Percentiles rank a stretch among this genome's conserved stretches.
Evolutionary conservation across 2,329 filamentous ascomycete genomes (phyloP).

Genomic region (Ustulina deusta): DNA sequence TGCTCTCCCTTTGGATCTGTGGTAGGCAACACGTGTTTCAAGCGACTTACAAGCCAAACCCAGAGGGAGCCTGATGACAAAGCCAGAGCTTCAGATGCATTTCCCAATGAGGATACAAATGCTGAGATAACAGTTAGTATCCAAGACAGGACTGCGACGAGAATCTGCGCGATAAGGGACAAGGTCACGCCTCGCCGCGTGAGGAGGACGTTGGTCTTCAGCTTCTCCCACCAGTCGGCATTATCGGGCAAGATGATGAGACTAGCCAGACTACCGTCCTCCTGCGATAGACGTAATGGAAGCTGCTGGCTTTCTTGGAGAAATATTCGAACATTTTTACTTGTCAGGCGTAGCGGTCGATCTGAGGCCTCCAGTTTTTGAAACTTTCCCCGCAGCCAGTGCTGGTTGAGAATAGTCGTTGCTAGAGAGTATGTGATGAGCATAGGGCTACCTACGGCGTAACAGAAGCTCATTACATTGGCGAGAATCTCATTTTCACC

Average conservation of each 20-base stretch:
- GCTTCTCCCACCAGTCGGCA: constrained; percentile 37
- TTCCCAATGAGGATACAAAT: constrained; percentile 35
- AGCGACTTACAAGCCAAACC: constrained; percentile 40
- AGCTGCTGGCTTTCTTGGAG: constrained; percentile 39
- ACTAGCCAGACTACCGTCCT: constrained; percentile 35
- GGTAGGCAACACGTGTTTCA: neutral
- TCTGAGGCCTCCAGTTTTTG: constrained; percentile 28
- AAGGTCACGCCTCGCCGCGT: constrained; percentile 38
- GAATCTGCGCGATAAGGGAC: constrained; percentile 38
- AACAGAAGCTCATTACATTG: constrained; percentile 40
- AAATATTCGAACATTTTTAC: constrained; percentile 35
- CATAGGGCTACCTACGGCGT: constrained; percentile 41
- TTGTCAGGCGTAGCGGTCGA: constrained; percentile 9
- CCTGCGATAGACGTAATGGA: constrained; percentile 35
- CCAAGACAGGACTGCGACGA: constrained; percentile 39
- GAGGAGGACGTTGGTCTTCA: constrained; percentile 27
- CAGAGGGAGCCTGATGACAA: constrained; percentile 38
- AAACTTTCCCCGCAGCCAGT: constrained; percentile 37
- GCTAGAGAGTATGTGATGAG: constrained; percentile 42
- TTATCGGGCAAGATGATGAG: constrained; percentile 38
- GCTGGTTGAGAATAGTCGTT: constrained; percentile 42
- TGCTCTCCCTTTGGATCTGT: neutral
- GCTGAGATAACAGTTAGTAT: constrained; percentile 33
- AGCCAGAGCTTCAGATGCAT: constrained; percentile 35
- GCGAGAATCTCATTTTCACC: constrained; percentile 36